Evolutionary conservation across 1,139 yeast species (phyloP).

Genomic region (Protomyces lactucae-debilis): DNA sequence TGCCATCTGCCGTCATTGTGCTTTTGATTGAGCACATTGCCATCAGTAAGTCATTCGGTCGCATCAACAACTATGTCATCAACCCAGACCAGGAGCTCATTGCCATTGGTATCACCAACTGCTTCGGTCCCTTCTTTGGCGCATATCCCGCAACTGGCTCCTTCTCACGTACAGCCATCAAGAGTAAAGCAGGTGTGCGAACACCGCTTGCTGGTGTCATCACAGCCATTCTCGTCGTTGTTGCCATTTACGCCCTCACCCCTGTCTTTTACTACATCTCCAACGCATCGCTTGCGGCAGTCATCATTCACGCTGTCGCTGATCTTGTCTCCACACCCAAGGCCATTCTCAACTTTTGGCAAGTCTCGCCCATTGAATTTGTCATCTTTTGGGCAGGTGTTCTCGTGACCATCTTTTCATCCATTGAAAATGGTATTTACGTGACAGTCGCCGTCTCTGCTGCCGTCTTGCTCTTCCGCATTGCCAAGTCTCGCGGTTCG

Average conservation of each 20-base stretch:
- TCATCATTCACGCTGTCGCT: slow-evolving; percentile 91
- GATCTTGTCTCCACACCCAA: slow-evolving; percentile 74
- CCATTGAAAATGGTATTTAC: slow-evolving; percentile 85
- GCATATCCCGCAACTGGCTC: slow-evolving; percentile 98
- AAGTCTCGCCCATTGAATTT: slow-evolving; percentile 68
- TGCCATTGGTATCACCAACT: slow-evolving; percentile 88
- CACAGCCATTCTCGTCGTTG: slow-evolving; percentile 81
- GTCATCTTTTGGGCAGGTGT: slow-evolving; percentile 73
- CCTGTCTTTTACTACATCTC: slow-evolving; percentile 83
- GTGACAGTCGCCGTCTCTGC: slow-evolving; percentile 82
- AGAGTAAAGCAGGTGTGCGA: slow-evolving; percentile 91
- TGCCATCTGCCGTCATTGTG: slow-evolving; percentile 80
- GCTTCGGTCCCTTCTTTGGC: slow-evolving; percentile 83
- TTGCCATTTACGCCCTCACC: slow-evolving; percentile 81
- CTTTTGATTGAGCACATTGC: slow-evolving; percentile 88
- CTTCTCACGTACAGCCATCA: slow-evolving; percentile 87
- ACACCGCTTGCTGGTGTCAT: slow-evolving; percentile 91
- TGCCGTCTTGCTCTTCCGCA: slow-evolving; percentile 65
- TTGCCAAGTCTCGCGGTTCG: slow-evolving; percentile 75
- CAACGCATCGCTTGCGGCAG: slow-evolving; percentile 77
- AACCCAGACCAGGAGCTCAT: slow-evolving; percentile 89
- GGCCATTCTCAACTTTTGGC: slow-evolving; percentile 70
- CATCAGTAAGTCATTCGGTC: slow-evolving; percentile 86
- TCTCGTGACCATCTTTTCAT: slow-evolving; percentile 69
- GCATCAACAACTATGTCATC: slow-evolving; percentile 84